Evolutionary conservation across 2,329 filamentous ascomycete species (phyloP).

Genomic region (Cordyceps tenuipes): DNA sequence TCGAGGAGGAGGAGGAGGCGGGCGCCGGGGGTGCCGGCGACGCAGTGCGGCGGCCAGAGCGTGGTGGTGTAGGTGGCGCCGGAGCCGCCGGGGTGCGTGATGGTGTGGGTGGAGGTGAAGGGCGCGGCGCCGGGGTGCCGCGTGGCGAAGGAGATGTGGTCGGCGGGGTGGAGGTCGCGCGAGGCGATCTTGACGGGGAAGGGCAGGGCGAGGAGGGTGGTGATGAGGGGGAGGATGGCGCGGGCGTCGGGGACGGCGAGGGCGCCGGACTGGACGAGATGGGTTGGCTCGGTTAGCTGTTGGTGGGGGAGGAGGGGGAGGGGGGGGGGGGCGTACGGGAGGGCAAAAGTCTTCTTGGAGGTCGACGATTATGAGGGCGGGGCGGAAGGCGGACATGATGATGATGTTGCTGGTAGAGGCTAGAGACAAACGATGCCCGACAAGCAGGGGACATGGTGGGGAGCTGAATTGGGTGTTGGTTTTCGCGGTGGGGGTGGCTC

Average conservation of each 20-base stretch:
- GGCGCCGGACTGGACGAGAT: conserved; percentile 59
- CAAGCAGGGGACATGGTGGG: no score
- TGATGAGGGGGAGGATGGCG: conserved; percentile 61
- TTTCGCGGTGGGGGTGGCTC: no score
- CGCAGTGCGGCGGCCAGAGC: conserved; percentile 88
- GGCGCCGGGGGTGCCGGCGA: conserved; percentile 65
- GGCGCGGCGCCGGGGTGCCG: conserved; percentile 64
- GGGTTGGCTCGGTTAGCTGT: not conserved
- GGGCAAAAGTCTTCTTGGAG: conserved; percentile 94
- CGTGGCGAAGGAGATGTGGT: conserved; percentile 81
- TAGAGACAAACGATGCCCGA: no score
- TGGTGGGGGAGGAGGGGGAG: not conserved
- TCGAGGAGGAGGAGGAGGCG: conserved; percentile 65
- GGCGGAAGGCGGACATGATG: conserved; percentile 4
- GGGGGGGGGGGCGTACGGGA: conserved; percentile 51
- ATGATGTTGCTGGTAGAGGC: no score
- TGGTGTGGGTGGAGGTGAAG: conserved; percentile 55
- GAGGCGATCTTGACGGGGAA: conserved; percentile 74
- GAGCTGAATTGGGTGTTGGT: no score
- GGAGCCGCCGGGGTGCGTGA: conserved; percentile 57
- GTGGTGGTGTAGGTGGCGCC: conserved; percentile 55
- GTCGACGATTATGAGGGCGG: conserved; percentile 66
- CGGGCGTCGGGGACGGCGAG: conserved; percentile 72
- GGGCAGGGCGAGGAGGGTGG: conserved; percentile 61
- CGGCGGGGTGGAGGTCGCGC: conserved; percentile 79